Evolutionary conservation across 2,329 filamentous ascomycete genomes (phyloP), one percentile per base, ranked within the genome.

Genomic region (Fusarium nisikadoi): DNA sequence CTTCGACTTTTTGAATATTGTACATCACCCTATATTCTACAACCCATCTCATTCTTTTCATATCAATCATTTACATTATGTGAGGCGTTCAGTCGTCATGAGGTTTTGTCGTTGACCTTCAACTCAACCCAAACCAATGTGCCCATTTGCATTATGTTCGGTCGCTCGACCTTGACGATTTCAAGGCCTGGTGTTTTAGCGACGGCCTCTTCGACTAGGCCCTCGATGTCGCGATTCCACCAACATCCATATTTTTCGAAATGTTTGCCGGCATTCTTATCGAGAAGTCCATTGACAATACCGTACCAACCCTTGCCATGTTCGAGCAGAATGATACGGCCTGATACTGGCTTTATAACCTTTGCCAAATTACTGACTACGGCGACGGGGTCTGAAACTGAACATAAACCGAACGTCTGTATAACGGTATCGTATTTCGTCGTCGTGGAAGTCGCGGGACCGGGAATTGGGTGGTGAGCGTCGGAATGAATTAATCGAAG

Each of bases 161-260:
- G 88, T 55, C 86, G 83, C 71, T 87, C 81, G 27, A 91, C 77
- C 68, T 83, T 81, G 46, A 91, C 84, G 43, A 91, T 81, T 77
- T 90, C 86, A 54, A 92, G 80, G 4, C 88, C 88, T 0, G 87
- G 87, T 7, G 87, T 82, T 54, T 77, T 77, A 55, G 74, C 69
- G 25, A 81, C 81, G 35, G 88, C 89, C 66, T 85, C 83, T 58
- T 84, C 80, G 13, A 91, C 84, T 35, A 91, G 83, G 38, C 76
- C 80, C 74, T 87, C 86, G 65, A 92, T 86, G 75, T 91, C 89
- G 57, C 90, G 83, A 80, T 92, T 92, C 89, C 89, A 91, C 90
- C 90, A 91, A 81, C 90, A 92, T 6, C 90, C 90, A 75, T 88
- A 91, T 73, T 86, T 85, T 27, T 83, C 81, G 64, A 90, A 90